Conservation (phyloP, 179 eudicot species). For the Corrigiola litoralis region DNA sequence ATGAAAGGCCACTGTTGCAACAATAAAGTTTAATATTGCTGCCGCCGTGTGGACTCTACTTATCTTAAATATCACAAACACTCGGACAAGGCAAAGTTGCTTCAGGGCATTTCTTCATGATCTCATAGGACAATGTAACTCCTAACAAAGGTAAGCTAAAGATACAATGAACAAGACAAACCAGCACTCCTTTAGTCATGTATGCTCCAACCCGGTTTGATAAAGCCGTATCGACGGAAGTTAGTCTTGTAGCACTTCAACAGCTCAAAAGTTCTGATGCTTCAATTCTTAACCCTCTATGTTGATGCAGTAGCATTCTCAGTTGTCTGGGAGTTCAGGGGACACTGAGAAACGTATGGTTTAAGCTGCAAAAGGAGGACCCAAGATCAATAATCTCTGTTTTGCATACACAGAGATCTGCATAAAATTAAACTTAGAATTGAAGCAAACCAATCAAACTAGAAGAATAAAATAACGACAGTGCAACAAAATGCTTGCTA, state of each 20-base stretch:
- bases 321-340: constrained; percentile 28
- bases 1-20: too few species aligned
- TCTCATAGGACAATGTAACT: background rate
- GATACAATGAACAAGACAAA: background rate
- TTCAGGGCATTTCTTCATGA: background rate
- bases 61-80: too few species aligned
- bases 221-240: background rate
- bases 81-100: too few species aligned
- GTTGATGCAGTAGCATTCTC: constrained; percentile 38
- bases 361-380: constrained; percentile 35
- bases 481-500: background rate
- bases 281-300: constrained; percentile 5
- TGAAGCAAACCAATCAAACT: background rate
- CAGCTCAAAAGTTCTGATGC: background rate
- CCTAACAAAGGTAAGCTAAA: background rate
- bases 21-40: background rate
- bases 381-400: background rate
- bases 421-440: background rate
- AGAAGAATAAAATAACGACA: too few species aligned
- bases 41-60: too few species aligned
- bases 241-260: background rate
- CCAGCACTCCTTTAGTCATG: background rate
- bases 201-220: background rate
- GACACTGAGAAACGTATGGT: constrained; percentile 56
- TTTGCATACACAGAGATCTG: background rate